Conservation (phyloP, 495 filamentous ascomycete species). For the Podospora pseudoanserina region DNA sequence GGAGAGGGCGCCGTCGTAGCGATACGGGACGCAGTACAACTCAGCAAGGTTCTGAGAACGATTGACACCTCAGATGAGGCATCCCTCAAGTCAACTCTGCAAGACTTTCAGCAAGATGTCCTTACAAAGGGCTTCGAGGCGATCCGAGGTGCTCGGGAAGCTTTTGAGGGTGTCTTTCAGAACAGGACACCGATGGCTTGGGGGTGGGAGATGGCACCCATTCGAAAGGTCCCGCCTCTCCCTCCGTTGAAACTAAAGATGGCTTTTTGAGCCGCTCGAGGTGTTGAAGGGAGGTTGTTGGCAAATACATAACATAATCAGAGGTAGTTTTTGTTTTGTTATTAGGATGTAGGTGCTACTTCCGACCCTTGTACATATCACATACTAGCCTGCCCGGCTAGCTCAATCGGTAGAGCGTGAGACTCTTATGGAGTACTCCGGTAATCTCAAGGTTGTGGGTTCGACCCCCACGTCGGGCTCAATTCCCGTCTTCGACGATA, state of each 20-base stretch:
- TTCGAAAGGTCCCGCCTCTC: conserved; percentile 10
- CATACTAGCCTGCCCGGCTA: conserved; percentile 44
- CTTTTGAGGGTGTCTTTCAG: background rate
- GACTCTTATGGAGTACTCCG: background rate
- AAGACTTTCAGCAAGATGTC: conserved; percentile 22
- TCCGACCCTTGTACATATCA: background rate
- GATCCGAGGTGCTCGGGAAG: conserved; percentile 3
- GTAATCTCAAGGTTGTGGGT: background rate
- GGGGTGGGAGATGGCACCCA: conserved; percentile 14
- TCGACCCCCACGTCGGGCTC: background rate
- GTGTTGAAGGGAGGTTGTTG: background rate
- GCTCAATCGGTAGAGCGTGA: conserved; percentile 28
- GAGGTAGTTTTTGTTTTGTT: background rate
- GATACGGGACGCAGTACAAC: conserved; percentile 28
- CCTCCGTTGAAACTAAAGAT: background rate
- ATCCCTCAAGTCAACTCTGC: conserved; percentile 9
- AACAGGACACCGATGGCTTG: conserved; percentile 12
- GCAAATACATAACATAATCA: too few relatives aligned
- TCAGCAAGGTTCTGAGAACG: conserved; percentile 20
- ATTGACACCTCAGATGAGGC: conserved; percentile 15
- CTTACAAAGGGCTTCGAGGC: conserved; percentile 18
- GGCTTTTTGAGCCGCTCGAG: background rate
- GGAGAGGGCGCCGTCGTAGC: conserved; percentile 37
- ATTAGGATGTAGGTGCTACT: too few relatives aligned
- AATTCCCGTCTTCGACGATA: conserved; percentile 4